Evolutionary conservation across 2,329 filamentous ascomycete species (phyloP).

Genomic region (Hypoxylon sp.): DNA sequence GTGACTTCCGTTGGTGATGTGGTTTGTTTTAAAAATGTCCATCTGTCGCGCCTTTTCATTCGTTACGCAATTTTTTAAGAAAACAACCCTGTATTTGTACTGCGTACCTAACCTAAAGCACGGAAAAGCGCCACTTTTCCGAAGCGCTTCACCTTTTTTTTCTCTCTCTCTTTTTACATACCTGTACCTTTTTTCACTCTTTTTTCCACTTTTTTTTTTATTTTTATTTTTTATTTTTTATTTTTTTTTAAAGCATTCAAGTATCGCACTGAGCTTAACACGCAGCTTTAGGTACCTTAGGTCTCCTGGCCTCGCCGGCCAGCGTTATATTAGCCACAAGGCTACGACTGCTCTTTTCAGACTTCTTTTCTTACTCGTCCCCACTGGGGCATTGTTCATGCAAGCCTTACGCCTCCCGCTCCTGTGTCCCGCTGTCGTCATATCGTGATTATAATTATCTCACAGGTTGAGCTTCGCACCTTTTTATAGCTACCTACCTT

Average conservation of each 20-base stretch:
- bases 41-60: conserved; percentile 35
- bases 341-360: no score
- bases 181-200: conserved; percentile 10
- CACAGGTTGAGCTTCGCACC: not conserved
- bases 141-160: conserved; percentile 31
- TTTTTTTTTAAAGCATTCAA: no score
- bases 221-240: no score
- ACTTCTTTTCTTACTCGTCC: conserved; percentile 15
- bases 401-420: conserved; percentile 13
- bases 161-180: not conserved
- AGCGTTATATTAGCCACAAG: no score
- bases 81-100: conserved; percentile 36
- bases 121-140: conserved; percentile 9
- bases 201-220: no score
- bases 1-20: conserved; percentile 25
- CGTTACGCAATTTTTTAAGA: conserved; percentile 32
- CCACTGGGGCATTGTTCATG: conserved; percentile 25
- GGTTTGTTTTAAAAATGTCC: conserved; percentile 35
- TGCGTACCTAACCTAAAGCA: no score
- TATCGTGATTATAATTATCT: conserved; percentile 4
- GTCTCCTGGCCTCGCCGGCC: no score
- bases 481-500: not conserved
- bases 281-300: no score
- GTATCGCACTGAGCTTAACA: no score
- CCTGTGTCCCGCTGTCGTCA: not conserved